Evolutionary conservation across 306 rosid genomes (phyloP), one percentile per base, ranked within the genome.

Genomic region (Abrus precatorius): DNA sequence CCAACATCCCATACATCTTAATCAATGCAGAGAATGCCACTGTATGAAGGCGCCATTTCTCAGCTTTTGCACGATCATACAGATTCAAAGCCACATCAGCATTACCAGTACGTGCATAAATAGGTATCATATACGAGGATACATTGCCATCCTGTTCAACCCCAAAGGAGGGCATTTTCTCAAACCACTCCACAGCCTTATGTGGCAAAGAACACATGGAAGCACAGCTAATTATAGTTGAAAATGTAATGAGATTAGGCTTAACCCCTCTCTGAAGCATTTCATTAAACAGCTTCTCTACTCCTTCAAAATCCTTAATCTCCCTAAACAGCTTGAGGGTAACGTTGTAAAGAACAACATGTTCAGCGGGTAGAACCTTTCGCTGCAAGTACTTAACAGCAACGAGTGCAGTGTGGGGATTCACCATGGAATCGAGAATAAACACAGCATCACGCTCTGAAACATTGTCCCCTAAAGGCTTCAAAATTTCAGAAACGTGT

Each of bases 121-220:
- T 89, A 79, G 84, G 90, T 14, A 92, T 91, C 89, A 94, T 85
- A 27, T 89, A 81, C 9, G 93, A 87, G 69, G 70, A 91, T 7
- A 95, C 70, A 49, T 85, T 87, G 43, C 84, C 87, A 83, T 91
- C 94, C 0, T 91, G 97, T 72, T 80, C 89, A 80, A 90, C 86
- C 34, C 84, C 87, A 47, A 84, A 92, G 78, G 74, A 81, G 9
- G 85, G 80, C 97, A 91, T 95, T 86, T 81, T 92, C 82, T 91
- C 97, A 89, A 93, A 95, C 94, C 82, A 95, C 82, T 90, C 88
- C 38, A 95, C 95, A 65, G 95, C 97, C 86, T 83, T 91, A 59
- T 75, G 71, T 1, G 91, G 91, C 77, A 86, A 57, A 28, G 68
- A 79, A 56, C 85, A 82, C 73, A 84, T 9, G 79, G 89, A 85